Base-by-base conservation (phyloP, 352 stramenopile genomes). In the Pythium brachiatum region DNA sequence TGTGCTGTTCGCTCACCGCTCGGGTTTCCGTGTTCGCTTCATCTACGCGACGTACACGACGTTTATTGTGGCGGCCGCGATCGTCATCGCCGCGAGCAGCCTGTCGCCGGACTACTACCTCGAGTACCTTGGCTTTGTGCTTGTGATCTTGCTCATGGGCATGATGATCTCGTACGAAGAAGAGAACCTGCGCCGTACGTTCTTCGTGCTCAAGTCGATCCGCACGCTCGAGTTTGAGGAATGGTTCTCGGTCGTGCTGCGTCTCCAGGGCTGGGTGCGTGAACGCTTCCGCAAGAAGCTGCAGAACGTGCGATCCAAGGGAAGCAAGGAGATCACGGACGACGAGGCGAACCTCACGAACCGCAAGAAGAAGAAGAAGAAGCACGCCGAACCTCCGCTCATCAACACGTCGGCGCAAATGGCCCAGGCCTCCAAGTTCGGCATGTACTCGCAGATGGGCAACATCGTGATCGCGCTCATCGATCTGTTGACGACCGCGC, bases 141-240 rank as follows among this genome's bases (percentile, higher is more conserved):
- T 68, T 9, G 79, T 89, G 20, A 87, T 89, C 50, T 75, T 90
- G 32, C 27, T 89, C 15, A 74, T 93, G 66, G 81, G 83, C 7
- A 93, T 93, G 83, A 90, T 93, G 81, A 93, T 93, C 64, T 88
- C 76, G 52, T 75, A 93, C 68, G 83, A 93, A 41, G 83, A 93
- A 69, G 83, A 93, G 61, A 81, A 75, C 69, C 52, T 93, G 38
- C 83, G 83, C 23, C 81, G 83, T 38, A 74, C 74, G 34, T 93
- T 93, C 57, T 93, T 93, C 63, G 78, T 93, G 57, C 83, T 90
- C 68, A 90, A 90, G 67, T 88, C 76, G 11, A 87, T 93, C 55
- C 79, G 83, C 12, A 89, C 78, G 31, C 75, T 90, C 46, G 83
- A 93, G 68, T 93, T 93, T 36, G 79, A 90, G 55, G 79, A 90